Percentiles rank a stretch among this genome's conserved stretches.
These are phyloP conservation scores for Cynara cardunculus DNA, from an alignment of 129 eudicot species.

Conservation along the genomic window DNA sequence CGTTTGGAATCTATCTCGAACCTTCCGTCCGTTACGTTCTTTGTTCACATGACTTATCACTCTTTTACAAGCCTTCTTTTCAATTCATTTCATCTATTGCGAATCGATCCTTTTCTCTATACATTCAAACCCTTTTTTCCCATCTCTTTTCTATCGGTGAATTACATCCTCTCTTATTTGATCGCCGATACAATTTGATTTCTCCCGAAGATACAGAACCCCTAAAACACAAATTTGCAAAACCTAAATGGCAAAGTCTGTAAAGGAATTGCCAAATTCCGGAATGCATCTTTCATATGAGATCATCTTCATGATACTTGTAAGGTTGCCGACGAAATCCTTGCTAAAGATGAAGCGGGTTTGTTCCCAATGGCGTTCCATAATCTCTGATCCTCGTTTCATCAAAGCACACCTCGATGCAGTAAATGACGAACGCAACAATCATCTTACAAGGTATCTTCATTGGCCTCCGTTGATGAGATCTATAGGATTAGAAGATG, in stretches of 20 bases:
- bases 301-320: conserved; percentile 14
- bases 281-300: neutral
- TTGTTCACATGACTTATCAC: neutral
- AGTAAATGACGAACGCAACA: neutral
- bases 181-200: neutral
- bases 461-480: too few relatives aligned
- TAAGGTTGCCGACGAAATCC: neutral
- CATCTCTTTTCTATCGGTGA: neutral
- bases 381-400: conserved; percentile 5
- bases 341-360: conserved; percentile 8
- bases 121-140: neutral
- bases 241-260: neutral
- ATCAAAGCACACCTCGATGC: conserved; percentile 10
- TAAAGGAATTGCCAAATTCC: neutral
- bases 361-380: conserved; percentile 9
- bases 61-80: neutral
- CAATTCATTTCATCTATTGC: neutral
- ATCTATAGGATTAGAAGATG: neutral
- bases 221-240: neutral
- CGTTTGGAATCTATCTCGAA: neutral
- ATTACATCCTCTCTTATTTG: neutral
- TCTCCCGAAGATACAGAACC: neutral
- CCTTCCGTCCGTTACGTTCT: neutral
- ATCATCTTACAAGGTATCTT: neutral
- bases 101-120: neutral